Evolutionary conservation across 805 yeast genomes (phyloP).

Genomic region (Candida saitoana): DNA sequence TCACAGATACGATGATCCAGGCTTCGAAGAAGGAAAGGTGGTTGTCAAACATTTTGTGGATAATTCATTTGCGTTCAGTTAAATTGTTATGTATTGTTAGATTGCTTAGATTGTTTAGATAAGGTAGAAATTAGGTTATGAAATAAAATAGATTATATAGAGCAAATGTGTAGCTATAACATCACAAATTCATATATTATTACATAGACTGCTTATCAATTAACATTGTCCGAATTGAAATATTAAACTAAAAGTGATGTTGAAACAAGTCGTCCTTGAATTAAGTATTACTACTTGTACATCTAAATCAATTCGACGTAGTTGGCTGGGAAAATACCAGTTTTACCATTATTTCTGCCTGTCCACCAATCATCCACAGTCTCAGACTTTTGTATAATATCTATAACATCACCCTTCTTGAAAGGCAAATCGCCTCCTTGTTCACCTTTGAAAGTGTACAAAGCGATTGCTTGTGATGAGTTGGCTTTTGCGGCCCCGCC

Average conservation of each 20-base stretch:
- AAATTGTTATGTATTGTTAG: too few species aligned
- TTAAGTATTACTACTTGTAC: neutral
- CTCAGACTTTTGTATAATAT: slow-evolving; percentile 78
- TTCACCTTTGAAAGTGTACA: slow-evolving; percentile 85
- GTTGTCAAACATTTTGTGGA: slow-evolving; percentile 64
- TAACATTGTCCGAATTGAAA: too few species aligned
- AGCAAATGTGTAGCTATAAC: too few species aligned
- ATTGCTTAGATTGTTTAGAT: neutral
- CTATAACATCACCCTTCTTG: slow-evolving; percentile 90
- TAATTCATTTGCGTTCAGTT: slow-evolving; percentile 19
- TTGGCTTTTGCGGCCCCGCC: slow-evolving; percentile 32
- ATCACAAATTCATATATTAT: too few species aligned
- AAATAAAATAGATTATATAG: too few species aligned
- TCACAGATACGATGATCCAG: slow-evolving; percentile 50
- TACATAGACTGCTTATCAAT: too few species aligned
- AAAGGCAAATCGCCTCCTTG: slow-evolving; percentile 91
- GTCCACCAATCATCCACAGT: slow-evolving; percentile 99
- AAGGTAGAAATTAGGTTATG: neutral
- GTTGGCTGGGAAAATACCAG: slow-evolving; percentile 97
- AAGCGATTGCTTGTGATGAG: slow-evolving; percentile 82
- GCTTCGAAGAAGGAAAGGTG: slow-evolving; percentile 62
- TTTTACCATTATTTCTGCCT: slow-evolving; percentile 75
- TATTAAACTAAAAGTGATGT: too few species aligned
- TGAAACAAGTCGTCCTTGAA: too few species aligned
- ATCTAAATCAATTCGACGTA: slow-evolving; percentile 73